Conservation (phyloP, 495 filamentous ascomycete genomes). For the Aspergillus mulundensis region DNA sequence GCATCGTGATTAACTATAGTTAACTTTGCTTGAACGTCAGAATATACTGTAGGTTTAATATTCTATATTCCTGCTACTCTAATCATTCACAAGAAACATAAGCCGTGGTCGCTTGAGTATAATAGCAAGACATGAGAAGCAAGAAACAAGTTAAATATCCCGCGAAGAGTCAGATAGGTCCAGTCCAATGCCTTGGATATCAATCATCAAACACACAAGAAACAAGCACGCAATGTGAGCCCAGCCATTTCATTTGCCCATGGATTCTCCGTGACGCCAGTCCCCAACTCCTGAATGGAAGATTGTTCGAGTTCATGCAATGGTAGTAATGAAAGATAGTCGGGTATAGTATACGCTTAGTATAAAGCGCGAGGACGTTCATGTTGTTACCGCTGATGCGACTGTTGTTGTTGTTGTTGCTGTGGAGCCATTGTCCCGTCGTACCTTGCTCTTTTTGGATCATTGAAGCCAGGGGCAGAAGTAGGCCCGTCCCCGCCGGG, state of each 20-base stretch:
- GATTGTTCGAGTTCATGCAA: background rate
- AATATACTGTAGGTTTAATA: background rate
- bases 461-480: conserved; percentile 22
- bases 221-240: background rate
- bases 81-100: background rate
- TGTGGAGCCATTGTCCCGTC: conserved; percentile 1
- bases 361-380: background rate
- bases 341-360: background rate
- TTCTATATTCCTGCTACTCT: background rate
- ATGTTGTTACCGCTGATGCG: conserved; percentile 8
- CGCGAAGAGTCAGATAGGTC: background rate
- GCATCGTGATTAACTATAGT: no score
- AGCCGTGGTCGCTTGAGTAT: background rate
- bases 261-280: background rate
- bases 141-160: background rate
- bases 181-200: background rate
- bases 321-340: background rate
- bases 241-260: background rate
- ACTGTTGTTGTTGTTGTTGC: conserved; percentile 16
- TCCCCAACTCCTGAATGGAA: background rate
- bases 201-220: background rate
- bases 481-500: conserved; percentile 21
- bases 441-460: conserved; percentile 32
- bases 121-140: background rate
- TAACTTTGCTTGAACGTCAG: no score